Conservation (phyloP, 2,329 filamentous ascomycete species). For the Nannizziopsis arthrosporioides region DNA sequence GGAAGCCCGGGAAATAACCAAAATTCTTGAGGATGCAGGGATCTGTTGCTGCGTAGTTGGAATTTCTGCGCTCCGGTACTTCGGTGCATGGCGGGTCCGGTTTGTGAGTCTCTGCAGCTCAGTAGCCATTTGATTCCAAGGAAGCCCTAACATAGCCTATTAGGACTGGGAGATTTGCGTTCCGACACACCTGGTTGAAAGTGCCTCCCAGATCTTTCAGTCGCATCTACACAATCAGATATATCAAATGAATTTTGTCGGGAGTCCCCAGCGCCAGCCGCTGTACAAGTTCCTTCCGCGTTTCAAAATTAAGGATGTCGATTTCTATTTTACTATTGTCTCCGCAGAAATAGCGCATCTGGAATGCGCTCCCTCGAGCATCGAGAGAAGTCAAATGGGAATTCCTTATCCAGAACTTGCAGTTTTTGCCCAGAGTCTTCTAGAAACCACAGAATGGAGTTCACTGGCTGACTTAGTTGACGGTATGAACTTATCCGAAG, state of each 20-base stretch:
- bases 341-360: neutral
- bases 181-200: constrained; percentile 2
- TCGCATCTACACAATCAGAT: constrained; percentile 1
- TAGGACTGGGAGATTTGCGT: constrained; percentile 8
- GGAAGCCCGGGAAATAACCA: too few species aligned
- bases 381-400: constrained; percentile 5
- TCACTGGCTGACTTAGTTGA: constrained; percentile 17
- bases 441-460: neutral
- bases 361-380: constrained; percentile 2
- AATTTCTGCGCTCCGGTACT: too few species aligned
- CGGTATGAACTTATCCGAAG: constrained; percentile 13
- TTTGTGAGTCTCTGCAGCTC: too few species aligned
- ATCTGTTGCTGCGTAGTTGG: too few species aligned
- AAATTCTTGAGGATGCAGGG: too few species aligned
- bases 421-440: constrained; percentile 6
- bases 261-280: neutral
- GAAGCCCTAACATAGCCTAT: too few species aligned
- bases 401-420: constrained; percentile 4
- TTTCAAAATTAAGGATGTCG: constrained; percentile 3
- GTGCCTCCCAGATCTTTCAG: constrained; percentile 2
- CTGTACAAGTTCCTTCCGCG: neutral
- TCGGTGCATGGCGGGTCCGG: too few species aligned
- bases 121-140: too few species aligned
- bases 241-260: neutral
- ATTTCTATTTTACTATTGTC: constrained; percentile 2